Evolutionary conservation across 1,139 yeast genomes (phyloP), one percentile per base, ranked within the genome.

Genomic region (Hansenula sp.): DNA sequence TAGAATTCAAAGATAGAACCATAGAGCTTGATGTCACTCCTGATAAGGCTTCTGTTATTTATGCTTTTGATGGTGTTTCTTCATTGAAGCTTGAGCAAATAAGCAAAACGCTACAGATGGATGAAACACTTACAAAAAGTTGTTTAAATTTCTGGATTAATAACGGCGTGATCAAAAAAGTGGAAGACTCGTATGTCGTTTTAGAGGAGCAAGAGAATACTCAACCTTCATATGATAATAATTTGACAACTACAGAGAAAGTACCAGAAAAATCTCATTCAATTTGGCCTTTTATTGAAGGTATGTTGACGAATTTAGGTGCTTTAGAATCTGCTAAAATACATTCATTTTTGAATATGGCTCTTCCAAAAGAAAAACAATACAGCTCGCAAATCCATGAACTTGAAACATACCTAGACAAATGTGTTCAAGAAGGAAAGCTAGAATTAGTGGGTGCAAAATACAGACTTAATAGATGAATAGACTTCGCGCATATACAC

Each of bases 1-100:
- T 92, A 10, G 76, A 69, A 26, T 63, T 83, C 30, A 68, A 66
- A 5, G 78, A 75, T 21, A 60, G 69, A 10, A 57, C 52, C 0
- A 42, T 65, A 17, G 55, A 56, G 1, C 71, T 74, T 46, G 65
- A 66, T 6, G 95, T 85, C 0, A 61, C 82, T 0, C 82, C 95
- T 0, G 83, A 77, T 26, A 79, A 82, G 48, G 95, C 95, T 1
- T 68, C 83, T 0, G 75, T 83, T 3, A 73, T 86, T 17, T 61
- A 68, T 17, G 60, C 73, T 30, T 85, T 86, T 53, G 66, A 76
- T 41, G 73, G 64, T 2, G 55, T 56, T 18, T 50, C 51, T 17
- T 59, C 54, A 21, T 42, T 65, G 11, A 53, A 67, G 1, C 50
- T 60, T 5, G 60, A 50, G n/a, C 49, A 56, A 4, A 55, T 75